Base-by-base conservation (phyloP, 2,329 filamentous ascomycete species). In the Plectosphaerella cucumerina region DNA sequence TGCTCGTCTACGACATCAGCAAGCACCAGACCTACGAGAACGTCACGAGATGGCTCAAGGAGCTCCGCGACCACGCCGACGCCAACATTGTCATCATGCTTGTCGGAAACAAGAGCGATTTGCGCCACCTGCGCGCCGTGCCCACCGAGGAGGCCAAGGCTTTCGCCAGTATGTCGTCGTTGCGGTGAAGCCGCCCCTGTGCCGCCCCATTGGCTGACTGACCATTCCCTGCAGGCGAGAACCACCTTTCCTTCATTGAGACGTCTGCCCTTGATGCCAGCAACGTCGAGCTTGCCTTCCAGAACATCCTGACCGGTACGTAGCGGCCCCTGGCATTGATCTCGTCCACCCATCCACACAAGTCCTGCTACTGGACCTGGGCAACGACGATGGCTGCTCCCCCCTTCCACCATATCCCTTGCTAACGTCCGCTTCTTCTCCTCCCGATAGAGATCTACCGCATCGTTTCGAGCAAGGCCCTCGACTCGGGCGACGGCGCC, bases 31-130 rank as follows among this genome's bases (percentile, higher is more conserved):
- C 94, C 60, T 97, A 97, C 73, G 93, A 97, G 76, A 97, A 97
- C 70, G 94, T 99, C 65, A 97, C 91, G 60, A 84, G 95, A 75
- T 99, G 94, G 94, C 77, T 99, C 78, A 99, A 97, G 79, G 94
- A 99, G 80, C 81, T 99, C 67, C 86, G 94, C 64, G 94, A 97
- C 69, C 92, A 99, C 73, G 94, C 94, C 62, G 94, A 99, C 71
- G 92, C 91, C 65, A 97, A 97, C 77, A 97, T 97, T 65, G 92
- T 99, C 65, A 99, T 99, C 70, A 99, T 99, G 94, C 80, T 99
- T 26, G 94, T 99, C 34, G 94, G 94, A 59, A 97, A 99, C 85
- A 99, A 99, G 88, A 97, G 92, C 73, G 94, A 99, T 96, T 88
- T 97, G 87, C 89, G 92, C 74, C 94, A 99, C 76, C 81, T 99